Conservation (phyloP, 2,329 filamentous ascomycete species). For the Fusarium gaditjirri region DNA sequence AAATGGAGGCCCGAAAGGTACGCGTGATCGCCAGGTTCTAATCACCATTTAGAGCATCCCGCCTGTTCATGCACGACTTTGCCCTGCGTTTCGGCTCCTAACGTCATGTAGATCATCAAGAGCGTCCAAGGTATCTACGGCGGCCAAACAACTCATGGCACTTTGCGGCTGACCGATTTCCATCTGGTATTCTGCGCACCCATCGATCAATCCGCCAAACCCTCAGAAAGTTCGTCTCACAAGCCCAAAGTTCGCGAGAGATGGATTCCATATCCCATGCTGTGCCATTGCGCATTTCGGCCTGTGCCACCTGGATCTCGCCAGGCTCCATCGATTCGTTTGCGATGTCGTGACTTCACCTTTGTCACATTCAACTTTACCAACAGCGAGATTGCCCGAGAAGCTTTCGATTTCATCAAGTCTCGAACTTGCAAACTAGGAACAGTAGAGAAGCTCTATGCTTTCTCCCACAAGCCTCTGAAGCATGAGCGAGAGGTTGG, state of each 20-base stretch:
- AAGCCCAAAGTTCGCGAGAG: conserved; percentile 67
- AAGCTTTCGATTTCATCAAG: conserved; percentile 89
- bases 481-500: conserved; percentile 78
- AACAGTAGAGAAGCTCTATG: conserved; percentile 87
- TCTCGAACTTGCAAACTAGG: conserved; percentile 83
- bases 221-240: conserved; percentile 35
- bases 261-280: conserved; percentile 96
- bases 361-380: conserved; percentile 91
- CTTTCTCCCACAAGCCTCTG: conserved; percentile 84
- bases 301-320: conserved; percentile 76
- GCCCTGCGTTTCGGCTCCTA: conserved; percentile 16
- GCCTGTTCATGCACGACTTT: not conserved
- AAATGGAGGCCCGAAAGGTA: conserved; percentile 58
- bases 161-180: conserved; percentile 70
- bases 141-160: conserved; percentile 66
- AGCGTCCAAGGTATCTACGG: conserved; percentile 69
- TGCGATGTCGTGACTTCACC: conserved; percentile 92
- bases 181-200: conserved; percentile 67
- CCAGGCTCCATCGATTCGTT: conserved; percentile 81
- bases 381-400: conserved; percentile 77
- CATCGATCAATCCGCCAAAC: conserved; percentile 45
- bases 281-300: conserved; percentile 81
- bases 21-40: conserved; percentile 9
- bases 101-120: conserved; percentile 58
- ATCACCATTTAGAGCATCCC: conserved; percentile 1